These are phyloP conservation scores for Reutealis trisperma DNA, from an alignment of 345 rosid genomes.

Conservation along the genomic window DNA sequence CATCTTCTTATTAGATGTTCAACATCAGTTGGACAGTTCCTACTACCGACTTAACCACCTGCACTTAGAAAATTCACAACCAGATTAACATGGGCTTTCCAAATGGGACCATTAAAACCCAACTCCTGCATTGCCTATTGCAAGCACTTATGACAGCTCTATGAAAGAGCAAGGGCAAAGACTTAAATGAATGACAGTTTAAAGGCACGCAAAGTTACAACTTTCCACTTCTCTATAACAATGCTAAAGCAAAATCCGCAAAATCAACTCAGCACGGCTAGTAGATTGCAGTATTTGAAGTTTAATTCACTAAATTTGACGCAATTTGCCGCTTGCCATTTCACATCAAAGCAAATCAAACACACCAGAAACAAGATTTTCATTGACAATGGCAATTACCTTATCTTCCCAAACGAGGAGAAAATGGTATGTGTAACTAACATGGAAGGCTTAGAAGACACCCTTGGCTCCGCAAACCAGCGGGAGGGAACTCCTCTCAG, in stretches of 20 bases:
- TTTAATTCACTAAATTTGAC: not conserved
- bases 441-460: constrained; percentile 91
- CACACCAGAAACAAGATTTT: not conserved
- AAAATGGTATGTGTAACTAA: constrained; percentile 86
- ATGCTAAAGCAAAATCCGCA: not conserved
- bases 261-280: not conserved
- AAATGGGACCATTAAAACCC: not conserved
- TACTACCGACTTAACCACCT: not conserved
- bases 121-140: not conserved
- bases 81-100: not conserved
- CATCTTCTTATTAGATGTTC: not conserved
- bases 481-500: constrained; percentile 80
- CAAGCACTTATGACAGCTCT: not conserved
- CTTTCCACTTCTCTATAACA: not conserved
- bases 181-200: no score
- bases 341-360: not conserved
- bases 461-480: constrained; percentile 95
- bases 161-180: no score
- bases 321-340: not conserved
- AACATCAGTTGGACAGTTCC: not conserved
- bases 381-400: constrained; percentile 36
- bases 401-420: constrained; percentile 81
- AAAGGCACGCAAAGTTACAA: not conserved
- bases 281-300: no score
- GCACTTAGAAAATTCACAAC: not conserved